phyloP scores from a whole-genome alignment of 257 asterid species.

The Verbascum thapsus region DNA sequence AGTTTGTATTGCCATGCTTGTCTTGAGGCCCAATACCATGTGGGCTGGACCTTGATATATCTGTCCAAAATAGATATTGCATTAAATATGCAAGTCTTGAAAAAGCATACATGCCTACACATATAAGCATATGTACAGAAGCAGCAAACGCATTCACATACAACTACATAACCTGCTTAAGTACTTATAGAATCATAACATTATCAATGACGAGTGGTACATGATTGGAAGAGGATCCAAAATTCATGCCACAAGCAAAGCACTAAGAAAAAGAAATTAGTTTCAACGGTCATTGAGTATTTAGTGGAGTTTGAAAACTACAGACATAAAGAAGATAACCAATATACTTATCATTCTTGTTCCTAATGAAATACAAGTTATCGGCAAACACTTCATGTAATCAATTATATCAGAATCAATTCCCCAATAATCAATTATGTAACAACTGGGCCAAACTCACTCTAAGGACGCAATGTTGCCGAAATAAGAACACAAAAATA shows the following conservation, averaged over 20 bases:
- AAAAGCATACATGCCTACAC: background rate
- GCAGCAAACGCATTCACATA: background rate
- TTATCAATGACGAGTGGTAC: too few relatives aligned
- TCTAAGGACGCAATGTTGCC: background rate
- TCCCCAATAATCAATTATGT: background rate
- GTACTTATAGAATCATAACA: background rate
- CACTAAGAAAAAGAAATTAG: too few relatives aligned
- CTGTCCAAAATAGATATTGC: conserved; percentile 34
- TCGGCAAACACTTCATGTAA: too few relatives aligned
- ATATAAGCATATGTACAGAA: background rate
- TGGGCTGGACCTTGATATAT: conserved; percentile 38
- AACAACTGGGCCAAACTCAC: background rate
- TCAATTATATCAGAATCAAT: background rate
- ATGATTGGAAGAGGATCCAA: background rate
- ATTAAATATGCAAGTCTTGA: conserved; percentile 8
- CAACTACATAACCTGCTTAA: background rate
- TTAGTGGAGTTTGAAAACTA: too few relatives aligned
- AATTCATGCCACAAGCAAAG: background rate
- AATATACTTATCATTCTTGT: too few relatives aligned
- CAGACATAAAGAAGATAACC: too few relatives aligned
- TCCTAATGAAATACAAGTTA: too few relatives aligned
- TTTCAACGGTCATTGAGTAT: too few relatives aligned
- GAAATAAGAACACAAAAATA: conserved; percentile 1
- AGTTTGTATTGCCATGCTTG: conserved; percentile 32
- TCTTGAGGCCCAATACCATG: conserved; percentile 36